Evolutionary conservation across 2,329 filamentous ascomycete genomes (phyloP), one percentile per base, ranked within the genome.

Genomic region (Apiospora saccharicola): DNA sequence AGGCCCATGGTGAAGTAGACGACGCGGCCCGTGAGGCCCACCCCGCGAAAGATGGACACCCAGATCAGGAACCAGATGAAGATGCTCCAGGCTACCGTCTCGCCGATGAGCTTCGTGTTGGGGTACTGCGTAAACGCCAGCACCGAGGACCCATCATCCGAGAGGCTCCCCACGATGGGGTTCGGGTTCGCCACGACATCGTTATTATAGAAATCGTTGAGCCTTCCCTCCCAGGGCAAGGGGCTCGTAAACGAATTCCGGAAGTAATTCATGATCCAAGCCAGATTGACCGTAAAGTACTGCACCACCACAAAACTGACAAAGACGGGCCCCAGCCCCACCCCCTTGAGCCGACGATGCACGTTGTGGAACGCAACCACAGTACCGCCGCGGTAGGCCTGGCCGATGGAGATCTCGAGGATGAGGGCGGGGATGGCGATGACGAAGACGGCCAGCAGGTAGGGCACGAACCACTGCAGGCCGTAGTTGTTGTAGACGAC

Each of bases 371-470:
- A 89, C 5, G 88, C 87, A 70, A 89, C 86, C 51, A 89, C 86
- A 3, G 84, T 85, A 16, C 88, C 88, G 51, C 86, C 87, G 16
- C 87, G 86, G 76, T 89, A 89, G 5, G 88, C 87, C 75, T 90
- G 93, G 67, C 94, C 94, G 70, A 93, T 94, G 70, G 92, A 92
- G 69, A 90, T 88, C 77, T 90, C 88, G 30, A 90, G 84, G 16
- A 89, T 84, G 49, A 90, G 82, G 0, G 85, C 83, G 0, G 88
- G 88, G 64, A 90, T 89, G 49, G 88, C 88, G 72, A 90, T 84
- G 14, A 89, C 78, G 72, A 88, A 86, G 22, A 90, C 83, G 7
- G 86, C 86, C 71, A 90, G 80, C 5, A 90, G 77, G 73, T 90
- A 90, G 0, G 88, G 88, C 24, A 90, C 85, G 78, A 89, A 90